Evolutionary conservation across 2,329 filamentous ascomycete species (phyloP).

Genomic region (Calonectria naviculata): DNA sequence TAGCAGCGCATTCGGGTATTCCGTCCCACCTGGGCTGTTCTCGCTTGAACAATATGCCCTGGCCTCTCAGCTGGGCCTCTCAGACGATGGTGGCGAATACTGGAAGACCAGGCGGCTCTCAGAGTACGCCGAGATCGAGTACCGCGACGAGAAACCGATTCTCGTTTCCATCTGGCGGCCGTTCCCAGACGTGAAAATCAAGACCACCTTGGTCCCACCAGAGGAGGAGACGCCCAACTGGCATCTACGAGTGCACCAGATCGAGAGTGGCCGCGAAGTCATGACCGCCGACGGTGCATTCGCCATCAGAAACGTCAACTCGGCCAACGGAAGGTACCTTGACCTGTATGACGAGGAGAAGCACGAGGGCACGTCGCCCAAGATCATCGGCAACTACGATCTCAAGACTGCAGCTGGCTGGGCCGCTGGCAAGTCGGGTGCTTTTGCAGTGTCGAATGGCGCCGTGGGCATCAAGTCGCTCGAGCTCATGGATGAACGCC

Average conservation of each 20-base stretch:
- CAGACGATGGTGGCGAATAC: slow-evolving; percentile 80
- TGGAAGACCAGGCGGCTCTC: slow-evolving; percentile 82
- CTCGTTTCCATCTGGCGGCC: slow-evolving; percentile 78
- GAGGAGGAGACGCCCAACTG: slow-evolving; percentile 69
- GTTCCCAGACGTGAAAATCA: slow-evolving; percentile 74
- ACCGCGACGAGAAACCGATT: slow-evolving; percentile 64
- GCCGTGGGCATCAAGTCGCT: slow-evolving; percentile 67
- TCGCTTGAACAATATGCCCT: slow-evolving; percentile 82
- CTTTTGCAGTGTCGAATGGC: slow-evolving; percentile 67
- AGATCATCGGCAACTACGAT: slow-evolving; percentile 71
- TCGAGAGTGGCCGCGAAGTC: slow-evolving; percentile 70
- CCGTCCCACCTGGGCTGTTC: slow-evolving; percentile 80
- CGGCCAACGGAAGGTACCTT: slow-evolving; percentile 60
- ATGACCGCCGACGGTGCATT: slow-evolving; percentile 82
- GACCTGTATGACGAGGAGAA: slow-evolving; percentile 58
- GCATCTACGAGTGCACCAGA: slow-evolving; percentile 75
- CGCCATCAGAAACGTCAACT: slow-evolving; percentile 70
- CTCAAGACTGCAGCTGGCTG: slow-evolving; percentile 64
- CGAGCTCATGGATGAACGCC: slow-evolving; percentile 60
- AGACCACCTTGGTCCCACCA: slow-evolving; percentile 74
- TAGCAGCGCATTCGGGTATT: slow-evolving; percentile 80
- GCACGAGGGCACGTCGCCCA: slow-evolving; percentile 63
- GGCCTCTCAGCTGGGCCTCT: slow-evolving; percentile 80
- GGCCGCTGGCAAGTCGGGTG: slow-evolving; percentile 60
- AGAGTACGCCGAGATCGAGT: slow-evolving; percentile 71